Evolutionary conservation across 163 green algal genomes (phyloP).

Genomic region (Chlorella variabilis): DNA sequence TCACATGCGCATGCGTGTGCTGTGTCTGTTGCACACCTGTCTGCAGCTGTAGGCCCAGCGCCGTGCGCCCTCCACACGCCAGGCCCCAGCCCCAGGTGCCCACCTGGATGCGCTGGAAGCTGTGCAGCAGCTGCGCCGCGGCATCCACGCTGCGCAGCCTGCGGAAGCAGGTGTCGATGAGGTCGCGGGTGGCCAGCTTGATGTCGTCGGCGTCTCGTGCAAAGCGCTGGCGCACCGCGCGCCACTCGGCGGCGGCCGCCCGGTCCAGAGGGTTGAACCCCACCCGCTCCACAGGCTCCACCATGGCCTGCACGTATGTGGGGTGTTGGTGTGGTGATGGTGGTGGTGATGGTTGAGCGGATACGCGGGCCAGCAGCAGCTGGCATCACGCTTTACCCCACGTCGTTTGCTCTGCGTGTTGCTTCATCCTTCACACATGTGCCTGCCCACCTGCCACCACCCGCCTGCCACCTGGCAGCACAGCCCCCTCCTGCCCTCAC

Average conservation of each 20-base stretch:
- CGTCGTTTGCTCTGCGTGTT: no score
- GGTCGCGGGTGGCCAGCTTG: slow-evolving; percentile 71
- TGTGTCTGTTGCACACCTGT: no score
- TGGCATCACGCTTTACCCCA: no score
- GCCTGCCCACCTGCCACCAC: no score
- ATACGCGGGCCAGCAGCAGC: no score
- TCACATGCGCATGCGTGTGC: no score
- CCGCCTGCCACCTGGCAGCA: no score
- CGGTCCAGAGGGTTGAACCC: slow-evolving; percentile 84
- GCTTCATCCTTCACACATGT: no score
- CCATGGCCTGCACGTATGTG: slow-evolving; percentile 78
- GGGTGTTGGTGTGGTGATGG: no score
- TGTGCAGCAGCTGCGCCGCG: slow-evolving; percentile 88
- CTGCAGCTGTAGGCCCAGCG: background rate
- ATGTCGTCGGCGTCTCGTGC: slow-evolving; percentile 80
- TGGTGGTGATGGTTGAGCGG: no score
- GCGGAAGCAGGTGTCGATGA: slow-evolving; percentile 92
- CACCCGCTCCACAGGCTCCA: slow-evolving; percentile 74
- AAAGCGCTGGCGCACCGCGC: slow-evolving; percentile 69
- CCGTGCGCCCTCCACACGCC: no score
- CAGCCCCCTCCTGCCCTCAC: no score
- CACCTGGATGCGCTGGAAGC: slow-evolving; percentile 84
- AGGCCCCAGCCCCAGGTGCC: background rate
- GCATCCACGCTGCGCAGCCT: slow-evolving; percentile 87
- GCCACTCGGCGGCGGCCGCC: slow-evolving; percentile 69